These are phyloP conservation scores for Phytophthora parvispora DNA, from an alignment of 352 stramenopile species.

Conservation along the genomic window DNA sequence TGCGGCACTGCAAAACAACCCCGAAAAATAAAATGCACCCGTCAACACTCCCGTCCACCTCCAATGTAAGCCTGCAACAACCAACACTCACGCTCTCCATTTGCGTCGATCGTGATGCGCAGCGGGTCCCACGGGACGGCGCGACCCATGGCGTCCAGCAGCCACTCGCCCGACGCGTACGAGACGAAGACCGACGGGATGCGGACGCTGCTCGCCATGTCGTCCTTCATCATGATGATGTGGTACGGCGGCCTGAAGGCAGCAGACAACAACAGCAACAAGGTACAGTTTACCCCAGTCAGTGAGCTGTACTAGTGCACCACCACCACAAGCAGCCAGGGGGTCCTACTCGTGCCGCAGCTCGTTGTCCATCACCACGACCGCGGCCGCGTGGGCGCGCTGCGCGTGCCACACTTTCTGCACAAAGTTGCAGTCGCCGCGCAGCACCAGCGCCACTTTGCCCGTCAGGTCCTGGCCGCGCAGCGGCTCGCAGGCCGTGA, in stretches of 20 bases:
- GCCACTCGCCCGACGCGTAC: conserved; percentile 68
- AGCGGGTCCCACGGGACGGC: conserved; percentile 67
- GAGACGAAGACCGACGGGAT: conserved; percentile 85
- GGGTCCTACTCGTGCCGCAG: conserved; percentile 57
- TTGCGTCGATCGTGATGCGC: conserved; percentile 61
- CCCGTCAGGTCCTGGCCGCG: conserved; percentile 52
- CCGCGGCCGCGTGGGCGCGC: conserved; percentile 67
- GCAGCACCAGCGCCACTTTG: conserved; percentile 82
- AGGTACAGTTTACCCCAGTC: not conserved
- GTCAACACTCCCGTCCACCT: not conserved
- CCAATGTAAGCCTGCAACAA: not conserved
- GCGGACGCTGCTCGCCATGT: conserved; percentile 65
- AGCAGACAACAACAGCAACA: not conserved
- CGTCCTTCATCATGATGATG: conserved; percentile 90
- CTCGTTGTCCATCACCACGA: conserved; percentile 82
- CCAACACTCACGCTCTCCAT: conserved; percentile 66
- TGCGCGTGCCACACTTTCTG: conserved; percentile 72
- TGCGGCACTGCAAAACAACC: conserved; percentile 51
- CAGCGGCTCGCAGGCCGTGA: conserved; percentile 72
- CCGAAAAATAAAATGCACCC: not conserved
- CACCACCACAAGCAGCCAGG: conserved; percentile 12
- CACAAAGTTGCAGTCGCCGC: conserved; percentile 75
- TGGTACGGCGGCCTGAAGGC: conserved; percentile 76
- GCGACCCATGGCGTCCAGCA: conserved; percentile 48
- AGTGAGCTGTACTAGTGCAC: not conserved